These are phyloP conservation scores for Debaryomycetaceae sp. DNA, from an alignment of 1,139 yeast species.

Conservation along the genomic window DNA sequence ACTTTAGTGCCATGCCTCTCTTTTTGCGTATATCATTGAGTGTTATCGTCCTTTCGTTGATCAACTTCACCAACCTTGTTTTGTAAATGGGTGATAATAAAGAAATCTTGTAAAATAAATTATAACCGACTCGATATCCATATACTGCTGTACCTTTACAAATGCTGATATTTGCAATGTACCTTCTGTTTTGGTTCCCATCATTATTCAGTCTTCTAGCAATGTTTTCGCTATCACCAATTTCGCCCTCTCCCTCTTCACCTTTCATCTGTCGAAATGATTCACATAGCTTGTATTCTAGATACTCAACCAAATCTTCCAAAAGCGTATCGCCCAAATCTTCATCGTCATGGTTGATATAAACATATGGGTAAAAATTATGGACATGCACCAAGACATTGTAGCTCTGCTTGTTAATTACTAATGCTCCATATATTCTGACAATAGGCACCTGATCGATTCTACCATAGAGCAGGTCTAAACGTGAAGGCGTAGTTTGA, in stretches of 20 bases:
- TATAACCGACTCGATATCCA: constrained; percentile 71
- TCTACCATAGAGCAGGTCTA: constrained; percentile 28
- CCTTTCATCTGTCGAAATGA: constrained; percentile 13
- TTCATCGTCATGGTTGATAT: constrained; percentile 44
- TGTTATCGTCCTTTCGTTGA: constrained; percentile 1
- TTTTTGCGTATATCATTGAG: neutral
- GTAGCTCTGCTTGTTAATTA: constrained; percentile 10
- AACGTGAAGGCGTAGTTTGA: constrained; percentile 36
- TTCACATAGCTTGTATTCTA: constrained; percentile 17
- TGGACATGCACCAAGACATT: constrained; percentile 64
- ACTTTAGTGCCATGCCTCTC: neutral
- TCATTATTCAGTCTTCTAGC: constrained; percentile 6
- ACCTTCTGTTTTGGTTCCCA: constrained; percentile 22
- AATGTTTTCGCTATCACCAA: constrained; percentile 7
- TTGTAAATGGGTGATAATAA: constrained; percentile 62
- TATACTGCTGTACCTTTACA: constrained; percentile 81
- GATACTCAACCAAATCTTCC: constrained; percentile 10
- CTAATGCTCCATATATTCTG: constrained; percentile 67
- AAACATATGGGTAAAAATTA: constrained; percentile 80
- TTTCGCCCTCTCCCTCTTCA: constrained; percentile 9
- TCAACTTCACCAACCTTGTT: constrained; percentile 35
- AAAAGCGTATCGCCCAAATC: constrained; percentile 9
- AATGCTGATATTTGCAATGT: constrained; percentile 62
- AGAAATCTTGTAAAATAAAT: constrained; percentile 63
- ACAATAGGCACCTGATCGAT: constrained; percentile 66